Base-by-base conservation (phyloP, 768 basidiomycete genomes). In the Lactarius hengduanensis region DNA sequence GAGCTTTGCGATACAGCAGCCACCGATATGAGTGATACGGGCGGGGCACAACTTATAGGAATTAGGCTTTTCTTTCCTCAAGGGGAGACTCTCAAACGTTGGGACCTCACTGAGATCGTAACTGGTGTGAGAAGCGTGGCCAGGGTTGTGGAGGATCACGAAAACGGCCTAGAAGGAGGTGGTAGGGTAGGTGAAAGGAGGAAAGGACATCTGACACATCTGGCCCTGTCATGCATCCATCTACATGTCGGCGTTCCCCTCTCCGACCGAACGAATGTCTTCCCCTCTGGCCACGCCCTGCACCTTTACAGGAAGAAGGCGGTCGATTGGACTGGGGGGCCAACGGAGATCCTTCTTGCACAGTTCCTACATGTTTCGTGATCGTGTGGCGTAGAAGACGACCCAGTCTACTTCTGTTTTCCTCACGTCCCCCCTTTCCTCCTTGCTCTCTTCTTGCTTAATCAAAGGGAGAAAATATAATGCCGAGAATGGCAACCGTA, bases 301-400 rank as follows among this genome's bases (percentile, higher is more conserved):
- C 50, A 26, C 50, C 50, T 22, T 53, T 53, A 26, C 50, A 26
- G 22, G 50, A 22, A 53, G 22, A 53, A 53, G 50, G 50, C 65
- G 55, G 65, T 62, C 56, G 61, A 45, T 26, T 22, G 47, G 47
- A 47, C 20, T 22, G 47, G 30, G 45, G 32, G 40, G 38, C 18
- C 38, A 50, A 50, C 61, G 65, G 50, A 62, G 65, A 66, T 66
- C 65, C 16, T 53, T 53, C 10, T 15, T 28, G 59, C 47, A 50
- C 47, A 59, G 32, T 53, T 41, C 40, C 38, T 13, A 53, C 40
- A 28, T 50, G 64, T 59, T 65, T 65, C 56, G 55, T 66, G 65
- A 66, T 66, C 65, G 65, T 62, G 65, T 54, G 65, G 65, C 61
- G 61, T 53, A 62, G 65, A 66, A 66, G 65, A 66, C 15, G 22